Conservation (phyloP, 2,329 filamentous ascomycete species). For the Colletotrichum sidae region DNA sequence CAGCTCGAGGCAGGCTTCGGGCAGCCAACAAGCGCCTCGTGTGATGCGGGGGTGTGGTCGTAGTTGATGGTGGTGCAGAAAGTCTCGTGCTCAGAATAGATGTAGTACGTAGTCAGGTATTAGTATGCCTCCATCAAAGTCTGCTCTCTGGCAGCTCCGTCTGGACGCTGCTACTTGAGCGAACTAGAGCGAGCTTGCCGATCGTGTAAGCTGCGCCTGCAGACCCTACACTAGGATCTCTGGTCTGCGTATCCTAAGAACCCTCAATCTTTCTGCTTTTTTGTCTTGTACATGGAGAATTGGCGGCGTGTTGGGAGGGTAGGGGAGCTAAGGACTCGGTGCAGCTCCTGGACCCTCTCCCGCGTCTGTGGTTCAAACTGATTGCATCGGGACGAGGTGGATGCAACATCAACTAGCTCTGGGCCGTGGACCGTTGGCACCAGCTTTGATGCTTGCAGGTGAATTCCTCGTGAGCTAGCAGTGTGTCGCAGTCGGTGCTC, state of each 20-base stretch:
- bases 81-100: slow-evolving; percentile 33
- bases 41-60: slow-evolving; percentile 15
- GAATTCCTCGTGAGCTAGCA: slow-evolving; percentile 1
- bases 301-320: slow-evolving; percentile 28
- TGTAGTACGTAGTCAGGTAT: slow-evolving; percentile 11
- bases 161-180: no score
- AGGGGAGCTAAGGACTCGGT: slow-evolving; percentile 14
- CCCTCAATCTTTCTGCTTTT: not conserved
- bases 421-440: not conserved
- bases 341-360: slow-evolving; percentile 19
- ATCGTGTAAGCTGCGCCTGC: not conserved
- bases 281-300: slow-evolving; percentile 3
- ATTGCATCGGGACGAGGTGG: slow-evolving; percentile 24
- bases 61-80: slow-evolving; percentile 10
- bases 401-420: not conserved
- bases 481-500: slow-evolving; percentile 26
- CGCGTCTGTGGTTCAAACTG: slow-evolving; percentile 31
- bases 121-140: not conserved
- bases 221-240: no score
- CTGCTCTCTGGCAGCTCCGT: no score
- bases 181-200: slow-evolving; percentile 5
- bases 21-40: not conserved
- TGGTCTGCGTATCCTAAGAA: no score
- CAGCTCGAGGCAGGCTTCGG: no score
- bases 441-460: not conserved